Base-by-base conservation (phyloP, 352 stramenopile species). In the Phytophthora boehmeriae region DNA sequence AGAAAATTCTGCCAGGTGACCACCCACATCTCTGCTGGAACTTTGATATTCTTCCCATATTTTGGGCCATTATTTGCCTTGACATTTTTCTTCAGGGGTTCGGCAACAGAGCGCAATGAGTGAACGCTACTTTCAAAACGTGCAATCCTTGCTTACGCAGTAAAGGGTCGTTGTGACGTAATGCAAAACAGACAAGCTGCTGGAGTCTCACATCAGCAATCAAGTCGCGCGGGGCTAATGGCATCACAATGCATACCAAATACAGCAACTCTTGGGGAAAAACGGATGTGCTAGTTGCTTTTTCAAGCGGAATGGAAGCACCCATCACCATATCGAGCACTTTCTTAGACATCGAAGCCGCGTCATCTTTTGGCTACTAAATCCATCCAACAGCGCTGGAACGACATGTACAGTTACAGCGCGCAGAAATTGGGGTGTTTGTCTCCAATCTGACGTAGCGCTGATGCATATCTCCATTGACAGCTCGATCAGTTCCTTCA, bases 61-160 rank as follows among this genome's bases (percentile, higher is more conserved):
- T 50, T 71, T 5, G 38, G 52, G 5, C 14, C 8, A 1, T 44
- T 73, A 32, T 25, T 39, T 2, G 27, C 20, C 41, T 70, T 57
- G 2, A 11, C 2, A 1, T 65, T 54, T 2, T 27, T n/a, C 3
- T 43, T 54, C 1, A 57, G 48, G 42, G 23, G 14, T 74, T 63
- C 8, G 14, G 44, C 25, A 49, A 20, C 52, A 79, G 16, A 4
- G 63, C 55, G 38, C 78, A 87, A 71, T 86, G 62, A 2, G 77
- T 78, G 42, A 93, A 88, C 0, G 80, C 72, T 11, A 83, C 63
- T 53, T 89, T 88, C 20, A 93, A 71, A 54, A 92, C 48, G 46
- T 88, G 78, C 19, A 93, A 59, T 17, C 73, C 80, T 23, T 92
- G 83, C 52, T 93, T 93, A 19, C 85, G 76, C 10, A 91, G 45